A percentile compares a stretch with the other conserved stretches of the same genome.
Conservation (phyloP, 2,329 filamentous ascomycete species). For the Colletotrichum trifolii region DNA sequence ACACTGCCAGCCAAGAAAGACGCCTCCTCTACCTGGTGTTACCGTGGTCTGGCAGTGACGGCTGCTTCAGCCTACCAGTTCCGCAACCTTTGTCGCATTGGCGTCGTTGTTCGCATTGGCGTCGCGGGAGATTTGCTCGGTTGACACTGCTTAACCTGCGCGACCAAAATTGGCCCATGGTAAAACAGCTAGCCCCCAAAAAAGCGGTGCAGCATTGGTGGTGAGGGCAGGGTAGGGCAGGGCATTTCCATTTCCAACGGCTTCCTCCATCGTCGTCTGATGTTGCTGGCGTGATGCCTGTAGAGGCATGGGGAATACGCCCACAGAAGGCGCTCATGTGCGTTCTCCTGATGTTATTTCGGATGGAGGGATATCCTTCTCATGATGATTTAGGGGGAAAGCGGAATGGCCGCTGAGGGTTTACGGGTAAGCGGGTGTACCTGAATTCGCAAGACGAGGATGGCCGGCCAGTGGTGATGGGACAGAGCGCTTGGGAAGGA, state of each 20-base stretch:
- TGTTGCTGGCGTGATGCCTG: not conserved
- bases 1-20: constrained; percentile 2
- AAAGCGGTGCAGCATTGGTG: constrained; percentile 1
- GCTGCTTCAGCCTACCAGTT: not conserved
- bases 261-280: constrained; percentile 11
- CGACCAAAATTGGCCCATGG: constrained; percentile 10
- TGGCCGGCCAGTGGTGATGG: constrained; percentile 15
- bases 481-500: constrained; percentile 27
- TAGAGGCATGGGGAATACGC: constrained; percentile 6
- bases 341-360: constrained; percentile 10
- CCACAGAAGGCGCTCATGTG: constrained; percentile 4
- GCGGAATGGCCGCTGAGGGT: constrained; percentile 6
- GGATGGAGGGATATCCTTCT: constrained; percentile 6
- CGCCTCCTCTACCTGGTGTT: constrained; percentile 15
- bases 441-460: constrained; percentile 22
- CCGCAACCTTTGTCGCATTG: not conserved
- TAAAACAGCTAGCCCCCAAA: constrained; percentile 19
- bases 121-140: constrained; percentile 3
- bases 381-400: constrained; percentile 6
- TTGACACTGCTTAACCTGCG: constrained; percentile 10
- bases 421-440: constrained; percentile 22
- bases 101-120: constrained; percentile 12
- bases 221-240: constrained; percentile 15
- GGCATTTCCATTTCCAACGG: constrained; percentile 2
- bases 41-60: constrained; percentile 26